Base-by-base conservation (phyloP, 306 rosid species). In the Elaeagnus macrophylla region DNA sequence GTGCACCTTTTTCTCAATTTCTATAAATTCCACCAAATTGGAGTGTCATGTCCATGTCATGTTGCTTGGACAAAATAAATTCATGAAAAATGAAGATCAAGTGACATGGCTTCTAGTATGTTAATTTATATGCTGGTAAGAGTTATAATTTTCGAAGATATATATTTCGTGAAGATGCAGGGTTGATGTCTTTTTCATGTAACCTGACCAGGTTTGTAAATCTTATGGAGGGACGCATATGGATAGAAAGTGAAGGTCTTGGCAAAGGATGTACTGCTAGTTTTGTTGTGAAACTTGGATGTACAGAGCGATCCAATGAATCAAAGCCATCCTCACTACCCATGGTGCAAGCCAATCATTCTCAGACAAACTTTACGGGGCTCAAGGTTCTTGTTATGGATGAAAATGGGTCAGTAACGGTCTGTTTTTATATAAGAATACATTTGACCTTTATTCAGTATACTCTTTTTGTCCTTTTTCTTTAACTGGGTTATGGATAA, bases 151-250 rank as follows among this genome's bases (percentile, higher is more conserved):
- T 45, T 56, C 8, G 38, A 13, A 39, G 37, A 15, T n/a, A n/a
- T n/a, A n/a, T n/a, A 48, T 40, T 18, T 39, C 32, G 57, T 52
- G 39, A 17, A 16, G 41, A 39, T 40, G 66, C 61, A 47, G 59
- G 25, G 44, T 15, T 50, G 56, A 50, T 59, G 66, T 12, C 36
- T 35, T 0, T 62, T 57, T 53, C 39, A 3, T 17, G 55, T 56
- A 45, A 54, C 73, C 64, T 77, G 71, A 71, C 68, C 83, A 91
- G 99, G 81, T 91, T 91, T 75, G 96, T 91, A 55, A 82, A 78
- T 72, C 96, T 87, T 61, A 91, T 91, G 99, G 96, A 84, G 54
- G 99, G 99, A 62, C 79, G 82, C 62, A 87, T 91, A 59, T 91
- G 93, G 94, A 75, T 91, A 65, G 99, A 91, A 77, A 91, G 99